Conservation (phyloP, 164 flowering plant species). For the Macadamia integrifolia region DNA sequence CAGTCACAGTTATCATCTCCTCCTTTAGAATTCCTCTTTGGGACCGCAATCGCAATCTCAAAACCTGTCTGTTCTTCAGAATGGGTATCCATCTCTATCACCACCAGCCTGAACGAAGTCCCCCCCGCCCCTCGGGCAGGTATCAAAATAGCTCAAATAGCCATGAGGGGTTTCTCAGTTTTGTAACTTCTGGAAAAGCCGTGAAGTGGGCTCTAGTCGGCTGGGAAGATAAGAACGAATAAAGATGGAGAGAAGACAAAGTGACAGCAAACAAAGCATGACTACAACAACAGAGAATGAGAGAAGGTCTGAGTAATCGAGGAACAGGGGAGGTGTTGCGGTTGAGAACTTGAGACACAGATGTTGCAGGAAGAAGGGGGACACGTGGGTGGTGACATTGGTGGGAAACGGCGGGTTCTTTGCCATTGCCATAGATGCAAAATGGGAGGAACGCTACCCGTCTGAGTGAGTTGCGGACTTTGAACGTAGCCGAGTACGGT, state of each 20-base stretch:
- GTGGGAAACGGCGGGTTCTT: constrained; percentile 8
- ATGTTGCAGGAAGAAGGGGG: not conserved
- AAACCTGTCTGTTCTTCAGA: constrained; percentile 38
- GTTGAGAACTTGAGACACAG: constrained; percentile 3
- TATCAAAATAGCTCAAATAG: not conserved
- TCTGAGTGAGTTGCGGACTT: not conserved
- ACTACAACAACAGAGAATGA: not conserved
- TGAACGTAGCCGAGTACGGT: not conserved
- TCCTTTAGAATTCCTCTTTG: constrained; percentile 34
- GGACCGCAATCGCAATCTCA: constrained; percentile 75
- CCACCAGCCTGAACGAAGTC: not conserved
- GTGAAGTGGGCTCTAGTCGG: not conserved
- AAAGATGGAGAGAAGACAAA: not conserved
- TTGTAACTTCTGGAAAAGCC: not conserved
- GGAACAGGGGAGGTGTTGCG: not conserved
- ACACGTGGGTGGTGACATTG: constrained; percentile 11
- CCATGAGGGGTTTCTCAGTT: constrained; percentile 8
- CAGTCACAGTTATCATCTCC: constrained; percentile 35
- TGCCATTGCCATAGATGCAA: not conserved
- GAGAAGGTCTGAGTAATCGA: not conserved
- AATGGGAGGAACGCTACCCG: not conserved
- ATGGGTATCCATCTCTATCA: constrained; percentile 28
- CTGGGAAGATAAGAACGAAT: not conserved
- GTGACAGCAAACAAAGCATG: not conserved
- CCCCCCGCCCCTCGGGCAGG: not conserved